Conservation (phyloP, 1,284 basidiomycete species). For the Pisolithus thermaeus region DNA sequence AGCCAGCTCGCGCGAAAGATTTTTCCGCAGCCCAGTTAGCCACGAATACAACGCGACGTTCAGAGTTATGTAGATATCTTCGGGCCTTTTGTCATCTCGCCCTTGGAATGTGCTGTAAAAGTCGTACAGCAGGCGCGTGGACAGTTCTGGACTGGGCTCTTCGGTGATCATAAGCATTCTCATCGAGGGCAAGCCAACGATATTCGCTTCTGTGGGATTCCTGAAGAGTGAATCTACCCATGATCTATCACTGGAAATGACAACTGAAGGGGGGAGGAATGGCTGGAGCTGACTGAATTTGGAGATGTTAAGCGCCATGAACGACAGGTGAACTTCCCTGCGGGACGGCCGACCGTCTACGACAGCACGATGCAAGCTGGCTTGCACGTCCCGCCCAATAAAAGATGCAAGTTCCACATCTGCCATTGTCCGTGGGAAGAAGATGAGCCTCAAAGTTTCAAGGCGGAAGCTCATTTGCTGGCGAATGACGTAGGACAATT, state of each 20-base stretch:
- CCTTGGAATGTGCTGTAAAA: slow-evolving; percentile 68
- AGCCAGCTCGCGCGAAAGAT: slow-evolving; percentile 67
- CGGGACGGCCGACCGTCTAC: slow-evolving; percentile 43
- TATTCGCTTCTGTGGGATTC: slow-evolving; percentile 58
- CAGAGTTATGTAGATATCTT: slow-evolving; percentile 76
- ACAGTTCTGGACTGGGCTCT: slow-evolving; percentile 39
- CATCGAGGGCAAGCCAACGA: slow-evolving; percentile 76
- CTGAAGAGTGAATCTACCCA: slow-evolving; percentile 56
- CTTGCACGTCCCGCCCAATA: slow-evolving; percentile 57
- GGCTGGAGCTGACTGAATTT: slow-evolving; percentile 57
- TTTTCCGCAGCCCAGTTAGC: slow-evolving; percentile 71
- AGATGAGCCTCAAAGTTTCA: slow-evolving; percentile 54
- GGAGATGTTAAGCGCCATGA: slow-evolving; percentile 70
- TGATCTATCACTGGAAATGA: slow-evolving; percentile 36
- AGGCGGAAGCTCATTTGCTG: slow-evolving; percentile 71
- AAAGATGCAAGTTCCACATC: slow-evolving; percentile 73
- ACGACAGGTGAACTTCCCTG: slow-evolving; percentile 63
- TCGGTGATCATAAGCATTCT: slow-evolving; percentile 71
- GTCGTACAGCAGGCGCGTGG: slow-evolving; percentile 52
- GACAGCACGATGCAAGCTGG: slow-evolving; percentile 58
- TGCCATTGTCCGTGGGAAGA: slow-evolving; percentile 71
- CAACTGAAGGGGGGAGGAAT: slow-evolving; percentile 33
- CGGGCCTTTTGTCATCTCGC: slow-evolving; percentile 46
- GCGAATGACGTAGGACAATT: slow-evolving; percentile 53
- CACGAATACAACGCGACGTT: slow-evolving; percentile 77